Conservation (phyloP, 2,329 filamentous ascomycete species). For the Fusarium sp. region DNA sequence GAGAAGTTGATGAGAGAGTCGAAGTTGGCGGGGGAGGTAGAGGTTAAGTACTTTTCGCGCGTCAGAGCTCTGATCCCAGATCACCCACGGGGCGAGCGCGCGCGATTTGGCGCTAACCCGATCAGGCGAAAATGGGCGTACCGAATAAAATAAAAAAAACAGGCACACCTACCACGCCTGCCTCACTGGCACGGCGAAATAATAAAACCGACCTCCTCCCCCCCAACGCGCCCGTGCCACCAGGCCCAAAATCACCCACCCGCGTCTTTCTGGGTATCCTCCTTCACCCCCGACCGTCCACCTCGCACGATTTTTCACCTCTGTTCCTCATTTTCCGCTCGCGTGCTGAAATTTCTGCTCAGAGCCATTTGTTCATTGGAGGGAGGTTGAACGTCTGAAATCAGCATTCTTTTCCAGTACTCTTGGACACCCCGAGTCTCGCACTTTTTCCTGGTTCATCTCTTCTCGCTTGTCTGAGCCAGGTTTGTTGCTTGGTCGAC, state of each 20-base stretch:
- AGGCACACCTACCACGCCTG: slow-evolving; percentile 35
- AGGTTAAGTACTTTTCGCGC: slow-evolving; percentile 69
- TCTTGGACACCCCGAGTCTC: slow-evolving; percentile 15
- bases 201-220: slow-evolving; percentile 41
- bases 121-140: slow-evolving; percentile 48
- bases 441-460: slow-evolving; percentile 1
- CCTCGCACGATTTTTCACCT: background rate
- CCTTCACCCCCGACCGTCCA: slow-evolving; percentile 5
- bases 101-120: slow-evolving; percentile 48
- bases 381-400: slow-evolving; percentile 1
- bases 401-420: slow-evolving; percentile 23
- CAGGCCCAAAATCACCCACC: slow-evolving; percentile 22
- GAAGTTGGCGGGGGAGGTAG: slow-evolving; percentile 58
- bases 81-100: slow-evolving; percentile 54
- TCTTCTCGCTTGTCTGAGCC: slow-evolving; percentile 15
- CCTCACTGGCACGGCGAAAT: slow-evolving; percentile 33
- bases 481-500: slow-evolving; percentile 24
- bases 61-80: slow-evolving; percentile 60
- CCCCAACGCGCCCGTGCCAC: slow-evolving; percentile 4
- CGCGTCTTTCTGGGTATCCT: slow-evolving; percentile 19
- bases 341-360: slow-evolving; percentile 11
- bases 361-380: slow-evolving; percentile 32
- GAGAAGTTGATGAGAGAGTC: slow-evolving; percentile 50
- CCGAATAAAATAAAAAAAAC: slow-evolving; percentile 45
- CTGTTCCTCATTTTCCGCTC: slow-evolving; percentile 5